phyloP scores from a whole-genome alignment of 2,329 filamentous ascomycete species.

The Dothideomycetes sp. region DNA sequence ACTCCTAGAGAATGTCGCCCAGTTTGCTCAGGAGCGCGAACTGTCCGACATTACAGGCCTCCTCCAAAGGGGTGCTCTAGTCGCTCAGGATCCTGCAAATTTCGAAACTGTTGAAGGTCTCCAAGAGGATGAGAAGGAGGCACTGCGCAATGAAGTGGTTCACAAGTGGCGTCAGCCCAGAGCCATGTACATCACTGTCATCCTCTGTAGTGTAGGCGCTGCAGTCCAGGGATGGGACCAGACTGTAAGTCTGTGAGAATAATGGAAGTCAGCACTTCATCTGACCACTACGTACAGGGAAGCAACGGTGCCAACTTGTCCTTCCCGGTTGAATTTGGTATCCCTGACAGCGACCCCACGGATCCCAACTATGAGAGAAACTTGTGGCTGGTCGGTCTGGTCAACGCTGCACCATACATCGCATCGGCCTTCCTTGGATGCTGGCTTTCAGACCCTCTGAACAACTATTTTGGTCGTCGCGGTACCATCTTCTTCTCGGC shows the following conservation, averaged over 20 bases:
- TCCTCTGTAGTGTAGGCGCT: conserved; percentile 14
- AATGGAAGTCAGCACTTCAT: not conserved
- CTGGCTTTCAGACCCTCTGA: conserved; percentile 15
- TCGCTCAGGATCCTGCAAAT: conserved; percentile 56
- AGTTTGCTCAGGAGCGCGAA: conserved; percentile 39
- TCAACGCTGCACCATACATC: conserved; percentile 51
- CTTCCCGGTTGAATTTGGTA: conserved; percentile 14
- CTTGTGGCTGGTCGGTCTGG: conserved; percentile 49
- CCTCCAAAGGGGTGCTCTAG: conserved; percentile 57
- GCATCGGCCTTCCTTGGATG: conserved; percentile 17
- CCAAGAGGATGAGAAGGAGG: conserved; percentile 45
- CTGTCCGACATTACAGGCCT: conserved; percentile 29
- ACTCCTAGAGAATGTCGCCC: conserved; percentile 43
- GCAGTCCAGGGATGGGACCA: conserved; percentile 44
- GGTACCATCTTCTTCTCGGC: conserved; percentile 26
- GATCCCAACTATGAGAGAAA: conserved; percentile 23
- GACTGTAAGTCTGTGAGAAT: conserved; percentile 20
- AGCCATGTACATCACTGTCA: conserved; percentile 53
- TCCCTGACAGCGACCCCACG: conserved; percentile 9
- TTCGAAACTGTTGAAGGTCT: conserved; percentile 54
- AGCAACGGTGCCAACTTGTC: conserved; percentile 20
- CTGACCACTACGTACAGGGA: not conserved
- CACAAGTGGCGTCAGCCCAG: conserved; percentile 56
- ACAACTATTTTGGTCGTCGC: conserved; percentile 20
- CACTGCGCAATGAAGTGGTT: conserved; percentile 47